Evolutionary conservation across 441 rosid genomes (phyloP).

Genomic region (Macaranga tanarius): DNA sequence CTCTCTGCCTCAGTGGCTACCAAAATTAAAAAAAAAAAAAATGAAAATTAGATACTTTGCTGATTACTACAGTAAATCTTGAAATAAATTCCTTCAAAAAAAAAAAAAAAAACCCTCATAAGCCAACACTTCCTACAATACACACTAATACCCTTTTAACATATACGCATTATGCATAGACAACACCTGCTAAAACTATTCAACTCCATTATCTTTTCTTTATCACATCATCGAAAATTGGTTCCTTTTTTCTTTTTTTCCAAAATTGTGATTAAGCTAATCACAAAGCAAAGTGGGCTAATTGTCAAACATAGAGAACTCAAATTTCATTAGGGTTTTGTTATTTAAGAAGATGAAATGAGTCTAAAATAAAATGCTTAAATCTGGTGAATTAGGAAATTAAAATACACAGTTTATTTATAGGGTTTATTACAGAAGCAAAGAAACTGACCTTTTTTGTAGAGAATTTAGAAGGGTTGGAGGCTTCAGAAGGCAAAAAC

Average conservation of each 20-base stretch:
- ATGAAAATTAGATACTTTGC: background rate
- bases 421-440: background rate
- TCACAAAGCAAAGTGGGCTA: too few species aligned
- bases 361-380: background rate
- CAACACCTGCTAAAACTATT: background rate
- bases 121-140: background rate
- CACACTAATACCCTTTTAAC: background rate
- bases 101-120: background rate
- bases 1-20: conserved; percentile 12
- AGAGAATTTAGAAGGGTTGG: conserved; percentile 36
- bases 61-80: background rate
- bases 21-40: background rate
- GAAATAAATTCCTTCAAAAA: background rate
- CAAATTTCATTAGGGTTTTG: conserved; percentile 14
- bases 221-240: background rate
- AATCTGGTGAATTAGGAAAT: background rate
- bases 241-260: too few species aligned
- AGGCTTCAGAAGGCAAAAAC: conserved; percentile 57
- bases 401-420: background rate
- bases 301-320: background rate
- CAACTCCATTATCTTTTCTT: background rate
- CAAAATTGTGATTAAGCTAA: too few species aligned
- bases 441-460: conserved; percentile 40
- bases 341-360: background rate
- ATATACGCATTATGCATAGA: background rate